Base-by-base conservation (phyloP, 768 basidiomycete species). In the Phanerochaete sordida region DNA sequence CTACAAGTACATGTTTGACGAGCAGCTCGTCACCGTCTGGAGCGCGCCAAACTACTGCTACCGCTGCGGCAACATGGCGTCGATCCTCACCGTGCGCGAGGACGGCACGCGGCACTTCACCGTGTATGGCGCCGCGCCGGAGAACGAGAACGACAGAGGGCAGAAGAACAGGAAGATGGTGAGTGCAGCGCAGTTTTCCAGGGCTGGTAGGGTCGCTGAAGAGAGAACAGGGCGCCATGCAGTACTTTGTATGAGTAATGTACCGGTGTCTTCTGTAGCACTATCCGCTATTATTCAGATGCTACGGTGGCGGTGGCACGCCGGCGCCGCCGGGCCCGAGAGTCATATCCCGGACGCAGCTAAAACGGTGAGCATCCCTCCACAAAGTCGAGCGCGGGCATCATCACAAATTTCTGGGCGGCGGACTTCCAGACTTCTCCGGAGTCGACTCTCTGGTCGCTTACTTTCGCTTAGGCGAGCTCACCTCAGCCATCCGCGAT, bases 1-100 rank as follows among this genome's bases (percentile, higher is more conserved):
- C 1, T 95, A 84, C 77, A 98, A 98, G 76, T 88, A 95, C 71
- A 96, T 98, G 96, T 97, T 98, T 66, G 91, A 97, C 69, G 84
- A 88, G 62, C 81, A 87, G 63, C 90, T 96, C 21, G 93, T 95
- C 13, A 96, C 93, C 0, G 93, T 96, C 11, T 96, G 93, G 93
- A 88, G 86, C 5, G 93, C 93, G 52, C 91, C 92, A 30, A 95
- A 93, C 68, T 93, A 93, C 70, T 95, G 87, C 70, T 87, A 86
- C 64, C 75, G 87, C 12, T 93, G 93, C 68, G 93, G 95, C 16
- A 98, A 98, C 64, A 80, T 92, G 75, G 95, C 95, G 0, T 88
- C 88, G 31, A 93, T 98, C 64, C 81, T 98, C 77, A 93, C 90
- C 1, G 83, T 97, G 15, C 80, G 83, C 56, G 91, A 88, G 52